phyloP scores from a whole-genome alignment of 2,329 filamentous ascomycete genomes.

The Fusarium coicis region DNA sequence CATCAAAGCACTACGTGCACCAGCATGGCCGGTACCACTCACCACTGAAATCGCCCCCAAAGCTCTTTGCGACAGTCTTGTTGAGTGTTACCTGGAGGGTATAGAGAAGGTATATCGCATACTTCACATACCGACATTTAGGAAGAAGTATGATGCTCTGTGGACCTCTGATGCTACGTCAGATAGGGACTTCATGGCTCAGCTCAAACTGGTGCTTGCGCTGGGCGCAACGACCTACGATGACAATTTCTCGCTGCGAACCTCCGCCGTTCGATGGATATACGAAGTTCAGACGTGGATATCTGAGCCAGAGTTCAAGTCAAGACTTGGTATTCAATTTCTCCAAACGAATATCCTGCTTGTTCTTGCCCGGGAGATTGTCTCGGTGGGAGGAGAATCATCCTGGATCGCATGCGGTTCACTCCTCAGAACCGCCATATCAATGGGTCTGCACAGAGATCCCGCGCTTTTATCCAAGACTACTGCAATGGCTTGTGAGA shows the following conservation, averaged over 20 bases:
- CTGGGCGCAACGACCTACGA: slow-evolving; percentile 65
- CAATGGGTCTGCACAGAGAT: slow-evolving; percentile 63
- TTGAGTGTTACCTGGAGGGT: slow-evolving; percentile 61
- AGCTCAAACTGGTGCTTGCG: slow-evolving; percentile 67
- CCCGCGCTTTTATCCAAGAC: slow-evolving; percentile 53
- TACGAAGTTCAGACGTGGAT: slow-evolving; percentile 67
- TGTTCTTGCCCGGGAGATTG: slow-evolving; percentile 54
- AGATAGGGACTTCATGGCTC: slow-evolving; percentile 61
- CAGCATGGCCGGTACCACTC: slow-evolving; percentile 58
- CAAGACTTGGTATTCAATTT: slow-evolving; percentile 59
- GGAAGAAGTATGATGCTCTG: slow-evolving; percentile 59
- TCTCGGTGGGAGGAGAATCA: slow-evolving; percentile 55
- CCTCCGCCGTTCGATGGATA: slow-evolving; percentile 64
- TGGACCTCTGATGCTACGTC: slow-evolving; percentile 53
- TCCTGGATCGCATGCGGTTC: slow-evolving; percentile 59
- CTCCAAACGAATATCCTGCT: slow-evolving; percentile 61
- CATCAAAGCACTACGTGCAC: slow-evolving; percentile 62
- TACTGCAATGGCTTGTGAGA: slow-evolving; percentile 54
- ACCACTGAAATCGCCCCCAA: slow-evolving; percentile 59
- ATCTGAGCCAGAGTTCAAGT: slow-evolving; percentile 64
- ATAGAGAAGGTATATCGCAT: slow-evolving; percentile 61
- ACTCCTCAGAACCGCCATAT: slow-evolving; percentile 58
- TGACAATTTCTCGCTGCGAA: slow-evolving; percentile 59
- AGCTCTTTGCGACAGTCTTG: slow-evolving; percentile 57
- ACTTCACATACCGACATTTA: slow-evolving; percentile 63